These are phyloP conservation scores for Chenopodium suecicum DNA, from an alignment of 148 eudicot species.

Conservation along the genomic window DNA sequence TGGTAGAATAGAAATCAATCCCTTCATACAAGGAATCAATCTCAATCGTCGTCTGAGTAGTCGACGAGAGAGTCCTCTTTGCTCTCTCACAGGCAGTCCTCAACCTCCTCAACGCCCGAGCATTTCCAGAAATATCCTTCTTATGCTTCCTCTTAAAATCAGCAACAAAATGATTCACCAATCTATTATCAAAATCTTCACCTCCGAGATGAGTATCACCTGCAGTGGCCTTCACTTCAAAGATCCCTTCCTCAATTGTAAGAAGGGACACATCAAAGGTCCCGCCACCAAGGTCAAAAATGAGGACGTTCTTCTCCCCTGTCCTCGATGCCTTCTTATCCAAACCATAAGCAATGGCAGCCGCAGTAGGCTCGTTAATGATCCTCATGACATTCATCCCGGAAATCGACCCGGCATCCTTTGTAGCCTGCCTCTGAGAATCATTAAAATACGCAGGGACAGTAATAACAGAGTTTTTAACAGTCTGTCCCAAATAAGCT, in stretches of 20 bases:
- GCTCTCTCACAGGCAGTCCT: conserved; percentile 29
- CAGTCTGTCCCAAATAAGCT: conserved; percentile 16
- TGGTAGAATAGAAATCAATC: conserved; percentile 25
- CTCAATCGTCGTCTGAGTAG: conserved; percentile 25
- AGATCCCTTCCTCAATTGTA: conserved; percentile 25
- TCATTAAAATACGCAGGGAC: conserved; percentile 30
- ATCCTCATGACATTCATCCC: conserved; percentile 26
- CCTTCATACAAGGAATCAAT: conserved; percentile 27
- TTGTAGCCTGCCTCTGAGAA: conserved; percentile 25
- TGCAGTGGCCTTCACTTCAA: conserved; percentile 27
- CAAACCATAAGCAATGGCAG: conserved; percentile 28
- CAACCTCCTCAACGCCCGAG: conserved; percentile 18
- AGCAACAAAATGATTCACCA: conserved; percentile 26
- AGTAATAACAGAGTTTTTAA: conserved; percentile 22
- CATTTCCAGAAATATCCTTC: conserved; percentile 20
- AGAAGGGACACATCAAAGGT: conserved; percentile 24
- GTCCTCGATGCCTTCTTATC: conserved; percentile 25
- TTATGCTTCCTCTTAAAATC: conserved; percentile 28
- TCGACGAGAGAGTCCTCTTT: conserved; percentile 23
- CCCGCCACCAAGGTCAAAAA: conserved; percentile 27
- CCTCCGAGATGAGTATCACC: conserved; percentile 30
- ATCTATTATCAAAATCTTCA: conserved; percentile 20
- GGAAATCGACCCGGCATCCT: conserved; percentile 22
- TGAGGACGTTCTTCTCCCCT: conserved; percentile 26
- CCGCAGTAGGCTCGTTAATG: conserved; percentile 28